These are phyloP conservation scores for Chenopodium quinoa DNA, from an alignment of 148 eudicot genomes.

Conservation along the genomic window DNA sequence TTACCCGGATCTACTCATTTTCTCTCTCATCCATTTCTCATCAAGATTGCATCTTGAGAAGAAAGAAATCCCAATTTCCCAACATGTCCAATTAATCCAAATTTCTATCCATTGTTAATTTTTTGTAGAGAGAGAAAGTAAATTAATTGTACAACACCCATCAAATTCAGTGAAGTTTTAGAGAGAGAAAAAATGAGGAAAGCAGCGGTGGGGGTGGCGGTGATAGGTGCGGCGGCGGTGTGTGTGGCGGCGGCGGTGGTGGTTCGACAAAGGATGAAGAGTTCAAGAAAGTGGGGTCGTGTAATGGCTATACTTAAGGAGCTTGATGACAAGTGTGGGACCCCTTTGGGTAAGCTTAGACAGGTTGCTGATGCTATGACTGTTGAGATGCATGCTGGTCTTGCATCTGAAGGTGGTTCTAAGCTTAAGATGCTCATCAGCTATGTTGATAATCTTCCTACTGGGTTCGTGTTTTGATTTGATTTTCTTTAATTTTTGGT, in stretches of 20 bases:
- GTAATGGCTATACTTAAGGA: conserved; percentile 54
- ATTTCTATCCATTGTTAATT: too few species aligned
- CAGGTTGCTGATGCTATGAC: conserved; percentile 85
- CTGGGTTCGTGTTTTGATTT: conserved; percentile 44
- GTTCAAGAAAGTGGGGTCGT: conserved; percentile 44
- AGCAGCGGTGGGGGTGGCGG: conserved; percentile 64
- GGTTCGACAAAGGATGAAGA: conserved; percentile 48
- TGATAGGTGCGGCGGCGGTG: conserved; percentile 54
- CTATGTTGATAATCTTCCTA: conserved; percentile 77
- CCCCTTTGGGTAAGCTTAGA: conserved; percentile 48
- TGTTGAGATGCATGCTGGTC: conserved; percentile 92
- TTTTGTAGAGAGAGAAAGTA: too few species aligned
- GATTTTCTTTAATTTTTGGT: not conserved
- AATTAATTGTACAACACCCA: not conserved
- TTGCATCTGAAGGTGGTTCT: conserved; percentile 81
- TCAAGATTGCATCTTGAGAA: conserved; percentile 25
- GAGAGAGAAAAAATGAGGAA: conserved; percentile 48
- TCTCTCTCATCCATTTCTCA: not conserved
- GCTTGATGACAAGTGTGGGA: conserved; percentile 47
- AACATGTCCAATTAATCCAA: not conserved
- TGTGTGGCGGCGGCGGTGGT: conserved; percentile 55
- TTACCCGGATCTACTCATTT: conserved; percentile 8
- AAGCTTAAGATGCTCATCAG: conserved; percentile 87
- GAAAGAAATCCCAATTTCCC: not conserved
- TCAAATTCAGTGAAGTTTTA: not conserved